Base-by-base conservation (phyloP, 176 grass and related monocot genomes). In the Pontederia crassipes region DNA sequence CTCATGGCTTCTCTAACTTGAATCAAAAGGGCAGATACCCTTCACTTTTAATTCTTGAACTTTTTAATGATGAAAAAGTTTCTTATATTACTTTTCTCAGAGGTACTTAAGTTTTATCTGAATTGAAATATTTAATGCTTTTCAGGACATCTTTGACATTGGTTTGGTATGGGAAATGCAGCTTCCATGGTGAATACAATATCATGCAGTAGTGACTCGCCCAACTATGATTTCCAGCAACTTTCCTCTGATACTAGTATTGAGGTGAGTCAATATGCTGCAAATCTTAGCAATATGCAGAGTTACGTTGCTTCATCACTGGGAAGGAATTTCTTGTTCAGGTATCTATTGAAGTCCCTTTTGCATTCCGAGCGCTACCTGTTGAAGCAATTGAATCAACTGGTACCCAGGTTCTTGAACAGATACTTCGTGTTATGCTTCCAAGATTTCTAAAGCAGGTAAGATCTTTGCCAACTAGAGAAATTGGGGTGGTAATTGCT, bases 151-250 rank as follows among this genome's bases (percentile, higher is more conserved):
- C 75, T 84, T 97, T 97, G 83, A 97, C 74, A 76, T 78, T 90
- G 68, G 80, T 97, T 97, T 97, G 56, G 46, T 88, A 53, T 97
- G 81, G 84, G 84, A 24, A 82, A 85, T 97, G 92, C 87, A 97
- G 93, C 93, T 97, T 88, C 87, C 61, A 97, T 97, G 93, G 93
- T 76, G 79, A 92, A 98, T 83, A 86, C 57, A 67, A 72, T 98
- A 66, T 98, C 83, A 74, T 98, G 84, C 87, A 81, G 57, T 26
- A 72, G 20, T 56, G 77, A 14, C 65, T 74, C 51, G 40, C 35
- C 61, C 28, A 84, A 64, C 68, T 86, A 77, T 16, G 53, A 64
- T 17, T 46, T 69, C 52, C 79, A 88, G 61, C 68, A 79, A 18
- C 84, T 97, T 75, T 83, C 93, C 64, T 85, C 87, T 14, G 93